phyloP scores from a whole-genome alignment of 805 yeast species.

The Pichia rugopelliculosa region DNA sequence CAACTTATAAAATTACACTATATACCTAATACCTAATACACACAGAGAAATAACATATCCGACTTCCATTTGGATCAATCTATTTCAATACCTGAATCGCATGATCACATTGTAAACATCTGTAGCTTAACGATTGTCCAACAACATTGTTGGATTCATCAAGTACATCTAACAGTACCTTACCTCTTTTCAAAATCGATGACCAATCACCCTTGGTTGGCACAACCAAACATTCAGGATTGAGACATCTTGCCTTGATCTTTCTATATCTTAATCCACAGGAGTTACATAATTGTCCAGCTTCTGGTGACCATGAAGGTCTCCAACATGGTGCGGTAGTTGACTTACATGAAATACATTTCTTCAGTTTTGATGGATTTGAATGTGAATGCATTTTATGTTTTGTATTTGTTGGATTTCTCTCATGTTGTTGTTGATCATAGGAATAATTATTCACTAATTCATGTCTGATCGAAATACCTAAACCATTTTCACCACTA shows the following conservation, averaged over 20 bases:
- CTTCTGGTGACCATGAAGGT: conserved; percentile 87
- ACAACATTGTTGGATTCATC: conserved; percentile 5
- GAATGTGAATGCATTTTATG: not conserved
- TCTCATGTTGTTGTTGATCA: not conserved
- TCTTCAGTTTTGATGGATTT: conserved; percentile 32
- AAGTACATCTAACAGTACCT: conserved; percentile 22
- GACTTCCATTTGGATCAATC: too few relatives aligned
- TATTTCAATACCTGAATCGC: conserved; percentile 38
- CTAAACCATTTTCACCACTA: not conserved
- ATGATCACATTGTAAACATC: conserved; percentile 54
- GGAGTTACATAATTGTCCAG: conserved; percentile 94
- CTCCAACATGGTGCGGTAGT: conserved; percentile 97
- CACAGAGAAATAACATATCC: too few relatives aligned
- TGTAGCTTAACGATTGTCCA: conserved; percentile 27
- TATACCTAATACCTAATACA: not conserved
- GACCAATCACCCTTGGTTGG: conserved; percentile 97
- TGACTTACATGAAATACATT: conserved; percentile 85
- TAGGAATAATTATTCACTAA: not conserved
- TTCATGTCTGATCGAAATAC: not conserved
- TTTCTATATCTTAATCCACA: conserved; percentile 94
- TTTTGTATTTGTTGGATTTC: not conserved
- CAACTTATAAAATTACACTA: too few relatives aligned
- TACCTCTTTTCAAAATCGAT: conserved; percentile 70
- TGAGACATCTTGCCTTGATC: conserved; percentile 85
- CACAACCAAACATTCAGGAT: conserved; percentile 67